These are phyloP conservation scores for Furcasterigmium furcatum DNA, from an alignment of 2,329 filamentous ascomycete genomes.

Conservation along the genomic window DNA sequence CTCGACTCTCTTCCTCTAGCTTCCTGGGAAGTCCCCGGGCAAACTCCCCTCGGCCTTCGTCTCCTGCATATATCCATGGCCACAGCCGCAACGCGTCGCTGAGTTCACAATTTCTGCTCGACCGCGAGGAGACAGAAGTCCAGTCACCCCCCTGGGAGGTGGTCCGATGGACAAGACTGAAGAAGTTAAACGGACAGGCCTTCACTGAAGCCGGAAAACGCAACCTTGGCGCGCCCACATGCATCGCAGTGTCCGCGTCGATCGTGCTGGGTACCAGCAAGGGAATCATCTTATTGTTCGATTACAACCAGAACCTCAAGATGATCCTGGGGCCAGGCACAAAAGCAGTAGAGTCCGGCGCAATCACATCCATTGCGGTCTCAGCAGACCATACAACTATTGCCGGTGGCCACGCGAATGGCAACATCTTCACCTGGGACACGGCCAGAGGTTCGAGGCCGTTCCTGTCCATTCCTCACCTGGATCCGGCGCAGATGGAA, in stretches of 20 bases:
- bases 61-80: conserved; percentile 71
- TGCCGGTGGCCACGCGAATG: conserved; percentile 84
- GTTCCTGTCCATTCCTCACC: conserved; percentile 81
- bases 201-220: conserved; percentile 92
- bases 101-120: conserved; percentile 64
- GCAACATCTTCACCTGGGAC: conserved; percentile 97
- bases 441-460: conserved; percentile 76
- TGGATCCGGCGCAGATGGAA: conserved; percentile 63
- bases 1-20: conserved; percentile 67
- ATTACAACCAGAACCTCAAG: conserved; percentile 94
- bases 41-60: conserved; percentile 64
- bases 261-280: conserved; percentile 93
- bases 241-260: conserved; percentile 79
- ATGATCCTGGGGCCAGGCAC: conserved; percentile 91
- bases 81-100: conserved; percentile 82
- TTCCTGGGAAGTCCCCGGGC: conserved; percentile 20
- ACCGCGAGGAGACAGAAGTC: conserved; percentile 64
- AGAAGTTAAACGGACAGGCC: conserved; percentile 82
- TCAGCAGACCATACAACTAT: conserved; percentile 93
- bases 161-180: conserved; percentile 90
- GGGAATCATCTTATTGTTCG: conserved; percentile 91
- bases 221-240: conserved; percentile 89
- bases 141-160: conserved; percentile 91
- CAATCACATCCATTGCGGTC: conserved; percentile 82
- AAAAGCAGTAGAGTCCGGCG: conserved; percentile 88